Percentiles rank a stretch among this genome's conserved stretches.
Evolutionary conservation across 2,329 filamentous ascomycete genomes (phyloP).

Genomic region (Penicillium sumatraense): DNA sequence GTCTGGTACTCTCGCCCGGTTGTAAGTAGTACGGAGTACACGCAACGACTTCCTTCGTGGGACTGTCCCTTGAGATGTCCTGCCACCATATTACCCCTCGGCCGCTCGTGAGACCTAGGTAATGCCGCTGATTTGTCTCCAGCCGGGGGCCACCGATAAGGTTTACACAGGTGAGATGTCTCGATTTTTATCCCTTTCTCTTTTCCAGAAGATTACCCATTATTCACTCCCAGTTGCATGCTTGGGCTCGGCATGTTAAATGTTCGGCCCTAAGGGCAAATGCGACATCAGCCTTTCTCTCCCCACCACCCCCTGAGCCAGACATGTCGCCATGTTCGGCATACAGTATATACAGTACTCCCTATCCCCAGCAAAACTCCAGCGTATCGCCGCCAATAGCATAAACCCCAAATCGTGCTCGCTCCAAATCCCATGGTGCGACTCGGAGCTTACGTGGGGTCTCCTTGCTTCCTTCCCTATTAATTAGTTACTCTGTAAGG

Average conservation of each 20-base stretch:
- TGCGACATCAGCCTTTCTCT: conserved; percentile 2
- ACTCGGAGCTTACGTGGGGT: conserved; percentile 18
- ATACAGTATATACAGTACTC: background rate
- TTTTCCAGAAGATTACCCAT: conserved; percentile 13
- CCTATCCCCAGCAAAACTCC: background rate
- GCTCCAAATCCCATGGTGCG: conserved; percentile 8
- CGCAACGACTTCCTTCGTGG: conserved; percentile 11
- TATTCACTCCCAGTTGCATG: background rate
- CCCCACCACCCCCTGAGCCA: background rate
- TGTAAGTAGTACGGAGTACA: too few species aligned
- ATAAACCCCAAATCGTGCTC: conserved; percentile 2
- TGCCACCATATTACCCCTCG: conserved; percentile 11
- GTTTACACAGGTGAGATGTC: conserved; percentile 20
- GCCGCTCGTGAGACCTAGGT: conserved; percentile 17
- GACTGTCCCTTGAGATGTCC: background rate
- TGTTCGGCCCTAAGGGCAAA: conserved; percentile 1
- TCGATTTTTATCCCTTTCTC: conserved; percentile 9
- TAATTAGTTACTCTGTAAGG: conserved; percentile 24
- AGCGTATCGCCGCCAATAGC: background rate
- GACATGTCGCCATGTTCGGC: background rate
- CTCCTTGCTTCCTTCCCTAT: conserved; percentile 27
- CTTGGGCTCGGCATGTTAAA: background rate
- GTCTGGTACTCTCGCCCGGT: background rate
- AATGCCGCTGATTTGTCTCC: conserved; percentile 21
- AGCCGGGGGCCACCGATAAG: conserved; percentile 17